Evolutionary conservation across 768 basidiomycete species (phyloP).

Genomic region (Auricularia heimuer): DNA sequence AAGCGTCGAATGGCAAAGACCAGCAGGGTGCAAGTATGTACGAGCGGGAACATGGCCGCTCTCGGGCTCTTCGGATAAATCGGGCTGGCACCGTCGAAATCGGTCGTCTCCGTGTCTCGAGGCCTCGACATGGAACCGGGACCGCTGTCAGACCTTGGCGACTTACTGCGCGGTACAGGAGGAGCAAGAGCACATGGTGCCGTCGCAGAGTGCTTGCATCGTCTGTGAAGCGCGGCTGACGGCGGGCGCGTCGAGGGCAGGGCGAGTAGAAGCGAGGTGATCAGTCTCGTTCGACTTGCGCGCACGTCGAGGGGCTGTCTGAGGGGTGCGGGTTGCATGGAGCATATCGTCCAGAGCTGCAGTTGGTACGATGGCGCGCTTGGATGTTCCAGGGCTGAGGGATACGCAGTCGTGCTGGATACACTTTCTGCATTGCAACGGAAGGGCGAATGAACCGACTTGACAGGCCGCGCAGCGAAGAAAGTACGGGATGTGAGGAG

Average conservation of each 20-base stretch:
- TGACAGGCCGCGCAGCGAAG: background rate
- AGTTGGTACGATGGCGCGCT: background rate
- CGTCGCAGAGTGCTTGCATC: background rate
- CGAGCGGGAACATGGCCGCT: too few species aligned
- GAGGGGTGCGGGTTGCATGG: background rate
- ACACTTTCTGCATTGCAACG: background rate
- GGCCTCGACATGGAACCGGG: background rate
- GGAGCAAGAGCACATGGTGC: background rate
- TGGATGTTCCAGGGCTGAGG: background rate
- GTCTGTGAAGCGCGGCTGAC: background rate
- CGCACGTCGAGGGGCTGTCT: background rate
- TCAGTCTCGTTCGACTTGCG: background rate
- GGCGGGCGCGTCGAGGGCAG: background rate
- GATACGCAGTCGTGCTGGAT: background rate
- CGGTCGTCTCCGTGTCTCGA: too few species aligned
- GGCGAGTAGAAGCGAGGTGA: background rate
- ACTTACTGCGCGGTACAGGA: background rate
- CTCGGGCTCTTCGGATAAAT: too few species aligned
- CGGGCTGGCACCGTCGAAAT: too few species aligned
- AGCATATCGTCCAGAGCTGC: background rate
- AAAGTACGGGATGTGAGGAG: background rate
- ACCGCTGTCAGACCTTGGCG: background rate
- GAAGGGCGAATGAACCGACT: background rate
- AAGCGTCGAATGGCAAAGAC: too few species aligned
- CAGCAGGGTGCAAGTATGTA: too few species aligned